Percentiles rank a stretch among this genome's conserved stretches.
Conservation (phyloP, 2,329 filamentous ascomycete species). For the Daldinia sp. region DNA sequence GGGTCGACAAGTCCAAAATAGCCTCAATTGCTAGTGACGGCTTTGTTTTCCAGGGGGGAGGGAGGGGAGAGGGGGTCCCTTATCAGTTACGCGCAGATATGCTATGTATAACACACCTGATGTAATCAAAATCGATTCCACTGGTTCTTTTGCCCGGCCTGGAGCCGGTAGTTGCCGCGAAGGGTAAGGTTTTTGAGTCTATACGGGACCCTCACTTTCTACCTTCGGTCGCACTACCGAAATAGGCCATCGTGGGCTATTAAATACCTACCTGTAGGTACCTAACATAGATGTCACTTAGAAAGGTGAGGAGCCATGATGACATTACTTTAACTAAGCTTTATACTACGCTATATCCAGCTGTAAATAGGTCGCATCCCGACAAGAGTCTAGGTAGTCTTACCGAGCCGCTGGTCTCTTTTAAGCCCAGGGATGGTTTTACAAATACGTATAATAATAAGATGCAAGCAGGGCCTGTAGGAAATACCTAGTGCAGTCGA, state of each 20-base stretch:
- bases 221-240: slow-evolving; percentile 24
- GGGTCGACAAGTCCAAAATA: slow-evolving; percentile 37
- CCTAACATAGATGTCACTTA: slow-evolving; percentile 7
- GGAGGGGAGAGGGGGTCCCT: slow-evolving; percentile 3
- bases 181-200: slow-evolving; percentile 1
- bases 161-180: slow-evolving; percentile 33
- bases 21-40: slow-evolving; percentile 38
- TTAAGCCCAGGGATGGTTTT: slow-evolving; percentile 7
- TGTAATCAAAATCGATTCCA: slow-evolving; percentile 34
- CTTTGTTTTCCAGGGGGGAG: slow-evolving; percentile 12
- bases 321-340: slow-evolving; percentile 33
- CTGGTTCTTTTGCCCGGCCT: slow-evolving; percentile 20
- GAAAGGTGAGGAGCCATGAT: slow-evolving; percentile 27
- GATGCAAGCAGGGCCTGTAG: neutral
- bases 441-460: neutral
- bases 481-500: slow-evolving; percentile 11
- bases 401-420: slow-evolving; percentile 18
- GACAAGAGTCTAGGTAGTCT: slow-evolving; percentile 8
- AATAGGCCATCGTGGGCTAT: slow-evolving; percentile 31
- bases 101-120: slow-evolving; percentile 23
- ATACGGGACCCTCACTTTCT: slow-evolving; percentile 12
- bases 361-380: slow-evolving; percentile 17
- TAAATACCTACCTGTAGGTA: neutral
- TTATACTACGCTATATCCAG: slow-evolving; percentile 5
- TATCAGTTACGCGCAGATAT: slow-evolving; percentile 15